Conservation (phyloP, 2,329 filamentous ascomycete genomes). For the Alternaria tenuissima region DNA sequence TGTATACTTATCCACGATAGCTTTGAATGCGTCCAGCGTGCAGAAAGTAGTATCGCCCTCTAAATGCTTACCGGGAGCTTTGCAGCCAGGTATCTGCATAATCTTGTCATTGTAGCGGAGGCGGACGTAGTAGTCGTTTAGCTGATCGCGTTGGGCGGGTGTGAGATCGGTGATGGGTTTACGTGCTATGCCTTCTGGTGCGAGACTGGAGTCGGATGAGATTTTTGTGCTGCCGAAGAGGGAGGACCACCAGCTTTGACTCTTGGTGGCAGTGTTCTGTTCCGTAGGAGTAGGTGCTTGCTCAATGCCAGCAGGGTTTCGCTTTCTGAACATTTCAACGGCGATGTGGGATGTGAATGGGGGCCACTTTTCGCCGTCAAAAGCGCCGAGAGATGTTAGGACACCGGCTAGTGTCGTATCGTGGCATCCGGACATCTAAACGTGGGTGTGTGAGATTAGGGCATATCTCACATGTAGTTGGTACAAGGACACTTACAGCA, state of each 20-base stretch:
- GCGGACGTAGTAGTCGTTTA: slow-evolving; percentile 85
- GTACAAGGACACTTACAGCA: slow-evolving; percentile 47
- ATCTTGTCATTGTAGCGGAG: slow-evolving; percentile 89
- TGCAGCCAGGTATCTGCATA: slow-evolving; percentile 84
- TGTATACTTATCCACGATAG: slow-evolving; percentile 88
- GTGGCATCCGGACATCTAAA: slow-evolving; percentile 78
- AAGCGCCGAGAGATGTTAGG: slow-evolving; percentile 80
- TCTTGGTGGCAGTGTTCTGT: slow-evolving; percentile 18
- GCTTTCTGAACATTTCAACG: slow-evolving; percentile 82
- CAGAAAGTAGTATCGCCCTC: slow-evolving; percentile 89
- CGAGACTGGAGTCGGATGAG: slow-evolving; percentile 1
- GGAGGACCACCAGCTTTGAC: slow-evolving; percentile 48
- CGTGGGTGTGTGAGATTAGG: no score
- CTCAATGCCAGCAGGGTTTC: slow-evolving; percentile 12
- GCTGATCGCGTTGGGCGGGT: slow-evolving; percentile 63
- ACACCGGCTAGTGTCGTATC: slow-evolving; percentile 89
- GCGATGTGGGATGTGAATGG: slow-evolving; percentile 93
- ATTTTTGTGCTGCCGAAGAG: slow-evolving; percentile 44
- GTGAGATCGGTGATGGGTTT: slow-evolving; percentile 66
- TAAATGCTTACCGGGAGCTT: slow-evolving; percentile 78
- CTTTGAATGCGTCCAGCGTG: slow-evolving; percentile 92
- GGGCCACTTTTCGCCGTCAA: slow-evolving; percentile 79
- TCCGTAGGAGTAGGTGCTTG: background rate
- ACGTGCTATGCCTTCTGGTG: slow-evolving; percentile 64
- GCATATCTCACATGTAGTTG: no score